Evolutionary conservation across 805 yeast species (phyloP), one percentile per base, ranked within the genome.

Genomic region (Jamesozyma jinghongensis): DNA sequence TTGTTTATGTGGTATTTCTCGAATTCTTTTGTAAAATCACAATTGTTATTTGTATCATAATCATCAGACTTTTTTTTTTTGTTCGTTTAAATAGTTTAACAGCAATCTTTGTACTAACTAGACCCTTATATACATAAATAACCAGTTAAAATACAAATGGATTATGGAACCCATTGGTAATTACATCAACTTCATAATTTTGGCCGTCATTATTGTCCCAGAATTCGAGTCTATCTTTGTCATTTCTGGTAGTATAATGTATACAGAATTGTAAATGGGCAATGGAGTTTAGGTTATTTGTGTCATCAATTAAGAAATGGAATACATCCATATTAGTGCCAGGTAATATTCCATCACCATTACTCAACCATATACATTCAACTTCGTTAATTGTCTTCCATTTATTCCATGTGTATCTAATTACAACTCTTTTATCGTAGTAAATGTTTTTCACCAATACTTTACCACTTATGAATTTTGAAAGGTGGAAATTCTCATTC

Each of bases 371-470:
- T 20, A 53, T 49, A 36, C 59, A 51, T 40, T 57, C 59, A 6
- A 57, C 55, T 32, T 59, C 63, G n/a, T 47, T 57, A 7, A 41
- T 75, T 0, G 94, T 79, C 32, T 65, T 66, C 97, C 97, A 88
- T 50, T 70, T 63, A 58, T 90, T 85, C 53, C 80, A 68, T 0
- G 95, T 77, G 62, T 86, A 88, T 41, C 88, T 69, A 14, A 84
- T 72, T 12, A 76, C 72, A 12, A 90, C 82, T 28, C 65, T 56
- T 61, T 88, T 88, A 32, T 75, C 71, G 61, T 69, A 88, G 11
- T 81, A 68, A 3, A 85, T 40, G 63, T 88, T 90, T 53, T 76
- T 75, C 20, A 84, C 96, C 2, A 92, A 83, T 34, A 88, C 69
- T 40, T 78, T 79, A 2, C 97, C 97, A 37, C 75, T 57, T 13